Base-by-base conservation (phyloP, 192 early-diverging fungal species). In the Allomyces macrogynus region DNA sequence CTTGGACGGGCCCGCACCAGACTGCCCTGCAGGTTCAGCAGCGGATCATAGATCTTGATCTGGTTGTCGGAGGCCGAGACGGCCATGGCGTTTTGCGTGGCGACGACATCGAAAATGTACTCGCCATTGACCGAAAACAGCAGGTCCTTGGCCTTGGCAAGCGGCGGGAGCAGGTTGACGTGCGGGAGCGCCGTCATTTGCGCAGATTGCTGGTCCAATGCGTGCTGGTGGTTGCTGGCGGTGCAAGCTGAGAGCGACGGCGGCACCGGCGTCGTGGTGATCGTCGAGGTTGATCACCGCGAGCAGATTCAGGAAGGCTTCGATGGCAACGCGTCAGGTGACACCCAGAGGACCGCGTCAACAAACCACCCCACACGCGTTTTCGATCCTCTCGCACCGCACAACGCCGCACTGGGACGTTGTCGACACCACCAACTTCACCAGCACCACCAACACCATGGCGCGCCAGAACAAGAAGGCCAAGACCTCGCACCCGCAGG, bases 41-140 rank as follows among this genome's bases (percentile, higher is more conserved):
- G 1, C 1, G 74, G 73, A 65, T 87, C 81, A 64, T 84, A 88
- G 4, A 87, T 72, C 40, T 82, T 83, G 63, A 90, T 79, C 65
- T 78, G 70, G 49, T 84, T 64, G 54, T 80, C 78, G 0, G 88
- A 90, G 11, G 80, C 82, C 0, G 81, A 81, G 54, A 80, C 78
- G 65, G 77, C 72, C 44, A 73, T 66, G 63, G 75, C 71, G 22
- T 70, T 64, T 23, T 43, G 64, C 61, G 72, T 81, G 10, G 75
- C 74, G 1, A 67, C 69, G 23, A 83, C 75, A 68, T 83, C 81
- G 68, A 78, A 83, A 32, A 83, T 77, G 62, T 83, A 83, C 22
- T 74, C 70, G 62, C 78, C 74, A 23, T 69, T 70, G 24, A 72
- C 73, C 2, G 77, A 73, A 61, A 80, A 76, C 10, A 71, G 69